Conservation (phyloP, 2,329 filamentous ascomycete species). For the Trichoderma koningii region DNA sequence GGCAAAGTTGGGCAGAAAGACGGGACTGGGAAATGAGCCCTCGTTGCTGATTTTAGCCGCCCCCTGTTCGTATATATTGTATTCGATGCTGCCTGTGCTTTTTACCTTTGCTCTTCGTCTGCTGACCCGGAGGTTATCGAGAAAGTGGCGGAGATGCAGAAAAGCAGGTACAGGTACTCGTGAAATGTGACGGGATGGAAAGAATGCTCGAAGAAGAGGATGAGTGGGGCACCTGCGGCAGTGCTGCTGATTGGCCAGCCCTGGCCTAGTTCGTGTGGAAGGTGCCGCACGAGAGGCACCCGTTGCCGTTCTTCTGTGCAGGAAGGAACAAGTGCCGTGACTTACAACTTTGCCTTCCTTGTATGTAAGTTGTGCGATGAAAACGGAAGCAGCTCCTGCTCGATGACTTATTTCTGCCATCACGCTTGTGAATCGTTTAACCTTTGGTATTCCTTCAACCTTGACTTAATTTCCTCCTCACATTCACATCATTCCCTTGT, state of each 20-base stretch:
- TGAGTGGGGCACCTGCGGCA: background rate
- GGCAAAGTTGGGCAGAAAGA: background rate
- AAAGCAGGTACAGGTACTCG: background rate
- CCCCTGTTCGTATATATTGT: background rate
- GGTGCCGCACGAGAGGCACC: slow-evolving; percentile 7
- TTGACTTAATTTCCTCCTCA: background rate
- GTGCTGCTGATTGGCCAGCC: slow-evolving; percentile 13
- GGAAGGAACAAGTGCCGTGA: slow-evolving; percentile 16
- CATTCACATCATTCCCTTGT: slow-evolving; percentile 8
- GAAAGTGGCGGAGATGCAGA: background rate
- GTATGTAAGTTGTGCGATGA: background rate
- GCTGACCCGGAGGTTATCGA: background rate
- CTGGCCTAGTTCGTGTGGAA: slow-evolving; percentile 11
- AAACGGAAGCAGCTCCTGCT: background rate
- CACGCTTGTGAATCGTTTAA: background rate
- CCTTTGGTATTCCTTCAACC: background rate
- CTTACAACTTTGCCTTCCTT: background rate
- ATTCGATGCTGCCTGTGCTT: background rate
- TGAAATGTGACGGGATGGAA: background rate
- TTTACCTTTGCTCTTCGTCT: background rate
- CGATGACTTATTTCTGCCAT: background rate
- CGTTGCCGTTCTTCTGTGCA: background rate
- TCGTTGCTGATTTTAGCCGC: background rate
- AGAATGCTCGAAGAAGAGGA: slow-evolving; percentile 8
- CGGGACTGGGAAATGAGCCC: background rate